These are phyloP conservation scores for Lodderomyces jiufengensis DNA, from an alignment of 1,139 yeast species.

Conservation along the genomic window DNA sequence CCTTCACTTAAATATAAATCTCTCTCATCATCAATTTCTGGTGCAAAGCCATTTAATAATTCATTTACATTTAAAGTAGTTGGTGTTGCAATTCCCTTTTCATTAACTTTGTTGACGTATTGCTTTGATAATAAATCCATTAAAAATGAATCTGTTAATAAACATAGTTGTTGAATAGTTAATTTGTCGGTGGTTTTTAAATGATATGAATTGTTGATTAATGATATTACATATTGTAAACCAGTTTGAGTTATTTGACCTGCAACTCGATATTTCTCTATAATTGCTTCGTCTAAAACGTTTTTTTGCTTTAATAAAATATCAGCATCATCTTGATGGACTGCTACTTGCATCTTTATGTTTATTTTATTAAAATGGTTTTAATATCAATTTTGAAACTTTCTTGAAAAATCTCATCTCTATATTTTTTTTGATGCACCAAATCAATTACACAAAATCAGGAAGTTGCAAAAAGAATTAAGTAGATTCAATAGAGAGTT, in stretches of 20 bases:
- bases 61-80: constrained; percentile 84
- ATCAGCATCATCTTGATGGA: constrained; percentile 69
- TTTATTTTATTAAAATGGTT: too few species aligned
- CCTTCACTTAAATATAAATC: constrained; percentile 61
- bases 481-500: too few species aligned
- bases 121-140: constrained; percentile 50
- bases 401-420: too few species aligned
- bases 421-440: too few species aligned
- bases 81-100: constrained; percentile 91
- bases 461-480: not conserved
- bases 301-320: constrained; percentile 73
- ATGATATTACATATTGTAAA: constrained; percentile 57
- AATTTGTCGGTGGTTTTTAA: constrained; percentile 42
- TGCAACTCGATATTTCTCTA: constrained; percentile 83
- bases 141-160: constrained; percentile 75
- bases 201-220: constrained; percentile 73
- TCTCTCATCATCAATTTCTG: constrained; percentile 70
- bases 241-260: constrained; percentile 93
- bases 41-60: constrained; percentile 74
- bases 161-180: constrained; percentile 73
- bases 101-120: constrained; percentile 56
- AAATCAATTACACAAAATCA: not conserved
- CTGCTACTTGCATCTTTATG: constrained; percentile 54
- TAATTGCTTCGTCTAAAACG: constrained; percentile 54
- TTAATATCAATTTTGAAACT: too few species aligned